Percentiles rank a stretch among this genome's conserved stretches.
These are phyloP conservation scores for Ascodesmis nigricans DNA, from an alignment of 495 filamentous ascomycete genomes.

Conservation along the genomic window DNA sequence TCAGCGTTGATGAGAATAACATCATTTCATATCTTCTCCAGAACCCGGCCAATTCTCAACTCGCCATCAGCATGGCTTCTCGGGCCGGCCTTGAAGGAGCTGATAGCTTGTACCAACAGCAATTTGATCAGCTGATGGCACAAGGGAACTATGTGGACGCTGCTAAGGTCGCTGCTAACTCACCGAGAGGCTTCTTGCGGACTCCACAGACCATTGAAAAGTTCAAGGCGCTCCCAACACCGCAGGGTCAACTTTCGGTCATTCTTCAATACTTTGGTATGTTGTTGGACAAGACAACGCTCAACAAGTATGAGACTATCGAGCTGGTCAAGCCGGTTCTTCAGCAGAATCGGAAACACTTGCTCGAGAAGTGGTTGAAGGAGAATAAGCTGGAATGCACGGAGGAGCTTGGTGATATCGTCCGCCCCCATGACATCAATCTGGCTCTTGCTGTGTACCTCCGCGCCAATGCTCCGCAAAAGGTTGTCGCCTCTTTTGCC, in stretches of 20 bases:
- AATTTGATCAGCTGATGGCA: slow-evolving; percentile 66
- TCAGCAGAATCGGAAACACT: slow-evolving; percentile 77
- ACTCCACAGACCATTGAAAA: slow-evolving; percentile 83
- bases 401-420: slow-evolving; percentile 85
- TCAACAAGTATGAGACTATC: slow-evolving; percentile 83
- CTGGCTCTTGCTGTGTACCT: slow-evolving; percentile 73
- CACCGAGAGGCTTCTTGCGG: slow-evolving; percentile 81
- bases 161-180: slow-evolving; percentile 89
- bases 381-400: slow-evolving; percentile 91
- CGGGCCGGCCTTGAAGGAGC: slow-evolving; percentile 82
- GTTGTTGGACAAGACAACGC: slow-evolving; percentile 76
- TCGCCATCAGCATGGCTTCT: slow-evolving; percentile 90
- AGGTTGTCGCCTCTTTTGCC: slow-evolving; percentile 82
- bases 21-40: slow-evolving; percentile 86
- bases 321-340: slow-evolving; percentile 85
- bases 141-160: slow-evolving; percentile 63
- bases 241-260: slow-evolving; percentile 58
- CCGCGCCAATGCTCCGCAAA: slow-evolving; percentile 64
- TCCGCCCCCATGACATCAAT: slow-evolving; percentile 67
- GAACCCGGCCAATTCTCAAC: slow-evolving; percentile 72
- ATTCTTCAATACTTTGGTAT: slow-evolving; percentile 97
- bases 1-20: slow-evolving; percentile 73
- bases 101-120: slow-evolving; percentile 78
- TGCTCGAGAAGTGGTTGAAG: slow-evolving; percentile 91
- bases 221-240: slow-evolving; percentile 65